Evolutionary conservation across 2,329 filamentous ascomycete species (phyloP), one percentile per base, ranked within the genome.

Genomic region (Xylaria polymorpha): DNA sequence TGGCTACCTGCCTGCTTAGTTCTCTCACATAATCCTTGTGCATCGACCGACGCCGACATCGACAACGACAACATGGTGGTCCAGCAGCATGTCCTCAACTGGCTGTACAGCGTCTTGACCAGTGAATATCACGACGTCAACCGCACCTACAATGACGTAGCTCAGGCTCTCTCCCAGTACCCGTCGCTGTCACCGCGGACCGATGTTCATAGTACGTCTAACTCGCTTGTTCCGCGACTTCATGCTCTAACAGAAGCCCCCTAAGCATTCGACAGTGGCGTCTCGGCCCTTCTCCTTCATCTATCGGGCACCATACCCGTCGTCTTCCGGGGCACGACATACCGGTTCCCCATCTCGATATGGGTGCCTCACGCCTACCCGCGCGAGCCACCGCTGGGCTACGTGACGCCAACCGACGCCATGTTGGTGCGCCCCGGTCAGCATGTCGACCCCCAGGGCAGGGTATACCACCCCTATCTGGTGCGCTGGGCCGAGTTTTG

Each of bases 311-410:
- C 94, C 3, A 83, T 99, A 44, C 94, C 96, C n/a, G 94, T 97
- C 68, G 85, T 87, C 74, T 99, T 98, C 82, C 91, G 95, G 76
- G 95, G 94, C 77, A 91, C 89, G 35, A 92, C 90, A 4, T 99
- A 98, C 81, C 89, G 93, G 73, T 98, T 98, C 76, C 96, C 96
- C 25, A 85, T 99, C 72, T 92, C 93, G 71, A 81, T 98, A 87
- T 98, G 96, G 95, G 86, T 98, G 53, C 96, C 96, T 4, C 93
- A 97, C 78, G 88, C 90, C 63, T 99, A 98, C 79, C 96, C 96
- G 1, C 86, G 89, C 71, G 93, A 97, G 76, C 86, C 94, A 0
- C 96, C 96, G 1, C 87, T 98, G 56, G 89, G 92, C 67, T 98
- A 97, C 80, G 93, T 98, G 50, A 94, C 90, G 7, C 94, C 96